Percentiles rank a stretch among this genome's conserved stretches.
Evolutionary conservation across 2,329 filamentous ascomycete species (phyloP).

Genomic region (Penicillium capsulatum): DNA sequence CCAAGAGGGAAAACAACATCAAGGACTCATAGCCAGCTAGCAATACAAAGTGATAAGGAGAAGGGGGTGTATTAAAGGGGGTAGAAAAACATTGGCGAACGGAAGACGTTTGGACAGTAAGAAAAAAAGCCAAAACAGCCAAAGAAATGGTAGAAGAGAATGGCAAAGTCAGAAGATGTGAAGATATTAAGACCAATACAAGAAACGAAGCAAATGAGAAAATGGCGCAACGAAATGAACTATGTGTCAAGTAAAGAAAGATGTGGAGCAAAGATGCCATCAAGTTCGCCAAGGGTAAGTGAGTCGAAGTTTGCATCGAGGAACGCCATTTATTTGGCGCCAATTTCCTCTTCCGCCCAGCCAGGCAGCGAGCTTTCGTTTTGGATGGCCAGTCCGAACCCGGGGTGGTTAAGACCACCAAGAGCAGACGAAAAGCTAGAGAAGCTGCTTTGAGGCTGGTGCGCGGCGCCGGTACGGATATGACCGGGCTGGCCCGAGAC

Average conservation of each 20-base stretch:
- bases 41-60: slow-evolving; percentile 37
- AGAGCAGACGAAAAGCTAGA: slow-evolving; percentile 57
- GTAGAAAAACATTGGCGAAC: slow-evolving; percentile 29
- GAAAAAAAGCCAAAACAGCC: slow-evolving; percentile 15
- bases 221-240: slow-evolving; percentile 16
- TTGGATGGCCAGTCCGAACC: slow-evolving; percentile 58
- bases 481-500: slow-evolving; percentile 34
- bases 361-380: slow-evolving; percentile 56
- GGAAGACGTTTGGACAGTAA: slow-evolving; percentile 26
- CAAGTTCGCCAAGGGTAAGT: slow-evolving; percentile 16
- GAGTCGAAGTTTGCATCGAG: slow-evolving; percentile 14
- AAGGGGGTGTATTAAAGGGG: slow-evolving; percentile 26
- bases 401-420: slow-evolving; percentile 54
- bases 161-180: slow-evolving; percentile 17
- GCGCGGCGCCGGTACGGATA: slow-evolving; percentile 33
- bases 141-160: slow-evolving; percentile 21
- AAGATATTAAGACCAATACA: slow-evolving; percentile 32
- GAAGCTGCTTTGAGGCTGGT: slow-evolving; percentile 51
- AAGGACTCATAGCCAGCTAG: slow-evolving; percentile 37
- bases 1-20: slow-evolving; percentile 17
- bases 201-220: slow-evolving; percentile 26
- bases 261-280: slow-evolving; percentile 19
- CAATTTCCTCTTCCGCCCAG: slow-evolving; percentile 62
- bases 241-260: slow-evolving; percentile 17
- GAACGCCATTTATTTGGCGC: slow-evolving; percentile 45